phyloP scores from a whole-genome alignment of 2,329 filamentous ascomycete species.

The Venturia nashicola region DNA sequence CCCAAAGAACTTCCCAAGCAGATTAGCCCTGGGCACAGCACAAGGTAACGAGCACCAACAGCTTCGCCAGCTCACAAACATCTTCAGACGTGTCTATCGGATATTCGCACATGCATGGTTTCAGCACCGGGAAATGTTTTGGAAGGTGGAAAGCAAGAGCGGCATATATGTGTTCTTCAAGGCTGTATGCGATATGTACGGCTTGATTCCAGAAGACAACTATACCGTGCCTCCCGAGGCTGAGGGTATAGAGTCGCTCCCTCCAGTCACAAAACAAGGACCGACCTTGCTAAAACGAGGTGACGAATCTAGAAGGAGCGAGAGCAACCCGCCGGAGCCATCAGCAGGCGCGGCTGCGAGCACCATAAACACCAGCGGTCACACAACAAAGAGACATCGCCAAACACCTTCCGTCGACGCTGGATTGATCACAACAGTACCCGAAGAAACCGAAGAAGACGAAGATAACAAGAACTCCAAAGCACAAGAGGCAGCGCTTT shows the following conservation, averaged over 20 bases:
- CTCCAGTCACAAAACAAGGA: constrained; percentile 15
- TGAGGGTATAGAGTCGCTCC: constrained; percentile 56
- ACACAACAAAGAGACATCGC: constrained; percentile 73
- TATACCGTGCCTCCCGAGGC: constrained; percentile 92
- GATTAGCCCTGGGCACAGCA: constrained; percentile 48
- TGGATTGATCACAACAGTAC: constrained; percentile 61
- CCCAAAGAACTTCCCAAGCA: constrained; percentile 87
- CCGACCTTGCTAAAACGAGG: constrained; percentile 20
- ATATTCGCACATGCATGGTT: constrained; percentile 99
- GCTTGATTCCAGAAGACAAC: constrained; percentile 80
- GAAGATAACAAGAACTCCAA: constrained; percentile 14
- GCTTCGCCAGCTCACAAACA: constrained; percentile 79
- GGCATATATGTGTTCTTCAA: constrained; percentile 96
- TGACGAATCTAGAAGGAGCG: constrained; percentile 20
- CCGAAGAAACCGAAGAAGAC: constrained; percentile 73
- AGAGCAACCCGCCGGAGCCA: not conserved
- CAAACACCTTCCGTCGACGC: constrained; percentile 71
- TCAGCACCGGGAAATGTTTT: constrained; percentile 89
- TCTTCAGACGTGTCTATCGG: constrained; percentile 84
- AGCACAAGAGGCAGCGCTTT: not conserved
- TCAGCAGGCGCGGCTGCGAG: constrained; percentile 18
- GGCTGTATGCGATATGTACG: constrained; percentile 86
- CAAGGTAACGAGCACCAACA: constrained; percentile 34
- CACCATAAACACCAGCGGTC: constrained; percentile 39
- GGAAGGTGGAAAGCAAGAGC: constrained; percentile 81